Evolutionary conservation across 1,284 basidiomycete genomes (phyloP).

Genomic region (Cutaneotrichosporon cutaneum): DNA sequence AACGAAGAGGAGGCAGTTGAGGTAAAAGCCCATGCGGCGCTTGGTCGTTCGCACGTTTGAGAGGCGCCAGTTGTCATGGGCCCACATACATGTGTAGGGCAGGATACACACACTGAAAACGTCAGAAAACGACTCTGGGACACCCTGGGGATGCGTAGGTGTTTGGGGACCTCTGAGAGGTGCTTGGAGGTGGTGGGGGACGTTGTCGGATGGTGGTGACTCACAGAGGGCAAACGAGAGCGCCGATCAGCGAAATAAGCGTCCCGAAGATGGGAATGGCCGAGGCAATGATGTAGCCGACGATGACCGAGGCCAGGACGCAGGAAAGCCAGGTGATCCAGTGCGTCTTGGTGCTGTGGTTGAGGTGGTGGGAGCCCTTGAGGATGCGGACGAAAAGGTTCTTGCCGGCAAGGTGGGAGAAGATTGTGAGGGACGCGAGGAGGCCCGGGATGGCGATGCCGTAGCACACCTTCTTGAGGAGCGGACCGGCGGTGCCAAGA

Average conservation of each 20-base stretch:
- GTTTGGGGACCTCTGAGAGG: too few relatives aligned
- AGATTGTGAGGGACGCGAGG: constrained; percentile 39
- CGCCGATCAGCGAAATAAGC: constrained; percentile 37
- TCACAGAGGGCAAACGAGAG: constrained; percentile 29
- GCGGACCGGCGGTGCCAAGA: constrained; percentile 47
- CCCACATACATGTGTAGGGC: constrained; percentile 38
- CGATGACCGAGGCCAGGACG: constrained; percentile 36
- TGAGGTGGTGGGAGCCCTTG: constrained; percentile 61
- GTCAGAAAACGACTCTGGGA: too few relatives aligned
- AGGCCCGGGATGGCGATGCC: constrained; percentile 48
- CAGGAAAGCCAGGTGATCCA: constrained; percentile 61
- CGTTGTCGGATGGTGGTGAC: background rate
- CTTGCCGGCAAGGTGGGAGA: constrained; percentile 57
- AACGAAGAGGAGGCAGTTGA: constrained; percentile 28
- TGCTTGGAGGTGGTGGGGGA: background rate
- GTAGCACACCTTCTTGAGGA: constrained; percentile 49
- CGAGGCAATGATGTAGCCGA: constrained; percentile 27
- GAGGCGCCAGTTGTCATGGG: constrained; percentile 33
- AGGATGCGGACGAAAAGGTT: constrained; percentile 64
- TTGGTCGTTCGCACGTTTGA: constrained; percentile 7
- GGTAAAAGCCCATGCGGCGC: constrained; percentile 2
- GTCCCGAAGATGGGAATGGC: constrained; percentile 34
- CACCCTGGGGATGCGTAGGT: too few relatives aligned
- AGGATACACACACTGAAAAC: constrained; percentile 24
- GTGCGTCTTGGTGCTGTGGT: constrained; percentile 60